Percentiles rank a stretch among this genome's conserved stretches.
Evolutionary conservation across 306 rosid genomes (phyloP).

Genomic region (Prunus fruticosa): DNA sequence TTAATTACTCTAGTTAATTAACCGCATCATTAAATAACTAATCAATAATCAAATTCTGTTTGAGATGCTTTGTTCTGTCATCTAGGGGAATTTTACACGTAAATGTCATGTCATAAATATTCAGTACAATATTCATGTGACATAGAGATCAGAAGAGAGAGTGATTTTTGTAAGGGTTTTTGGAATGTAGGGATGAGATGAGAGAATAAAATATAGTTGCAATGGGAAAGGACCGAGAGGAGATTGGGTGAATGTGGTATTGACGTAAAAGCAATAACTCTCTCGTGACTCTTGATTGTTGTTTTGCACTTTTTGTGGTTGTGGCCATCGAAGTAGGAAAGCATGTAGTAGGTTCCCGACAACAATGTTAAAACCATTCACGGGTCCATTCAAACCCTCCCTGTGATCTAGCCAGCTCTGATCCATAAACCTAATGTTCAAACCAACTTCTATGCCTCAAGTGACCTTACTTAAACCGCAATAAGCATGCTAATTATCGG

Average conservation of each 20-base stretch:
- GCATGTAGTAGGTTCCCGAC: slow-evolving; percentile 36
- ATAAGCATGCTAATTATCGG: too few species aligned
- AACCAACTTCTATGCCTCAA: too few species aligned
- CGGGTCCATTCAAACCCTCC: slow-evolving; percentile 37
- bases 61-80: too few species aligned
- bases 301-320: slow-evolving; percentile 25
- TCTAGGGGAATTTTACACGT: too few species aligned
- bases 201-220: background rate
- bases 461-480: too few species aligned
- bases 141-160: background rate
- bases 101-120: background rate
- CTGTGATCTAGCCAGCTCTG: background rate
- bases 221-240: background rate
- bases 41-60: too few species aligned
- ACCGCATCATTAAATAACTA: too few species aligned
- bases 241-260: slow-evolving; percentile 26
- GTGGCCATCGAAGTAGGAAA: slow-evolving; percentile 45
- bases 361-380: slow-evolving; percentile 42
- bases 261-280: slow-evolving; percentile 27
- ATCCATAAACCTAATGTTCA: background rate
- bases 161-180: background rate
- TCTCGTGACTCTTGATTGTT: slow-evolving; percentile 76
- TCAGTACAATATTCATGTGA: background rate
- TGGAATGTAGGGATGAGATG: slow-evolving; percentile 17
- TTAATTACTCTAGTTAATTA: too few species aligned